Percentiles rank a stretch among this genome's conserved stretches.
Conservation (phyloP, 192 early-diverging fungal species). For the Podila horticola region DNA sequence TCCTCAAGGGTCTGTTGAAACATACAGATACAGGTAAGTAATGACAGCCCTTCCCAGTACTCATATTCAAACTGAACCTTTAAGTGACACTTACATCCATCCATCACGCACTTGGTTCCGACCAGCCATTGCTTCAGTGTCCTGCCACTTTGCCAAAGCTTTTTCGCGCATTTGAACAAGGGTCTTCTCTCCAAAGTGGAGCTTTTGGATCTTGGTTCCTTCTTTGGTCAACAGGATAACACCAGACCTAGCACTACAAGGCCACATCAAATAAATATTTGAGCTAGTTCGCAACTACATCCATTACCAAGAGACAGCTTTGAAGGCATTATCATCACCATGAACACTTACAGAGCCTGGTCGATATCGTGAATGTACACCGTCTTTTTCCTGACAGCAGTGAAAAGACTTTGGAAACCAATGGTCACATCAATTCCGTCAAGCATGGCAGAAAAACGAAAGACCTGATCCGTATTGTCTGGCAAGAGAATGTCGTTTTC, state of each 20-base stretch:
- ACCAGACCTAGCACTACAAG: conserved; percentile 33
- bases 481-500: conserved; percentile 26
- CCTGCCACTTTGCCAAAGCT: conserved; percentile 33
- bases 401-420: conserved; percentile 21
- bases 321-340: conserved; percentile 8
- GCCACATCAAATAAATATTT: conserved; percentile 18
- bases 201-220: conserved; percentile 33
- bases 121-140: conserved; percentile 16
- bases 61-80: conserved; percentile 14
- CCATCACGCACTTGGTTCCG: conserved; percentile 25
- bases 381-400: conserved; percentile 9
- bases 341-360: conserved; percentile 33
- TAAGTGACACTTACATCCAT: conserved; percentile 37
- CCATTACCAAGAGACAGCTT: conserved; percentile 8
- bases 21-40: conserved; percentile 9
- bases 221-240: conserved; percentile 22
- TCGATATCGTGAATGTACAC: conserved; percentile 23
- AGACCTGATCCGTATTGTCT: conserved; percentile 13
- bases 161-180: conserved; percentile 37
- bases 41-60: conserved; percentile 8
- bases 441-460: conserved; percentile 16
- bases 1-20: conserved; percentile 23
- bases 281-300: conserved; percentile 22
- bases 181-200: conserved; percentile 16
- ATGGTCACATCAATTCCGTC: conserved; percentile 12